A percentile compares a stretch with the other conserved stretches of the same genome.
Evolutionary conservation across 768 basidiomycete genomes (phyloP).

Genomic region (Dendrothele bispora): DNA sequence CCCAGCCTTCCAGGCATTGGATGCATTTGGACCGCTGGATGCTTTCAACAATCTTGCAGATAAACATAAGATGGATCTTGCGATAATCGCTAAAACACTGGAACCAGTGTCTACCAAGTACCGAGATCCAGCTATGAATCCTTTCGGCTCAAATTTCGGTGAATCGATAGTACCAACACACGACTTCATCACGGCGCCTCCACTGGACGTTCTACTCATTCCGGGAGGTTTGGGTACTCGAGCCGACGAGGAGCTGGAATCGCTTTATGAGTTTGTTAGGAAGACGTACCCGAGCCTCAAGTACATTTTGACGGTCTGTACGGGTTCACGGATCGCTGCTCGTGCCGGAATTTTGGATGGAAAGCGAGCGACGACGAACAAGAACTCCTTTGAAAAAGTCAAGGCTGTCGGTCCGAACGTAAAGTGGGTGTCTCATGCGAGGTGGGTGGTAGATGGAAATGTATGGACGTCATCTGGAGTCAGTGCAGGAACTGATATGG

Average conservation of each 20-base stretch:
- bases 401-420: slow-evolving; percentile 30
- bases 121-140: slow-evolving; percentile 4
- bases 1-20: slow-evolving; percentile 33
- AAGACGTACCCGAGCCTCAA: slow-evolving; percentile 32
- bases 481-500: slow-evolving; percentile 42
- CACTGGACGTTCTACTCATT: slow-evolving; percentile 36
- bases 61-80: slow-evolving; percentile 20
- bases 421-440: slow-evolving; percentile 42
- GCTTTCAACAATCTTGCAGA: slow-evolving; percentile 29
- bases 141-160: slow-evolving; percentile 23
- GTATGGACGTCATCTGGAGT: slow-evolving; percentile 50
- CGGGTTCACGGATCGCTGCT: slow-evolving; percentile 39
- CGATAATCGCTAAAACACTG: slow-evolving; percentile 29
- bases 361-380: slow-evolving; percentile 44
- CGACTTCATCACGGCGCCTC: slow-evolving; percentile 33
- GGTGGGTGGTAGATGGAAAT: slow-evolving; percentile 50
- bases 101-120: slow-evolving; percentile 32
- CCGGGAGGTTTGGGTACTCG: slow-evolving; percentile 30
- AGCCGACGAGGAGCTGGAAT: slow-evolving; percentile 20
- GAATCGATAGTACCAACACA: slow-evolving; percentile 40
- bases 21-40: slow-evolving; percentile 36
- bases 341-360: slow-evolving; percentile 41
- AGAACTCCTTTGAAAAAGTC: slow-evolving; percentile 28
- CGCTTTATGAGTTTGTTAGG: slow-evolving; percentile 30
- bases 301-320: slow-evolving; percentile 46